Base-by-base conservation (phyloP, 345 rosid species). In the Dipteronia dyeriana region DNA sequence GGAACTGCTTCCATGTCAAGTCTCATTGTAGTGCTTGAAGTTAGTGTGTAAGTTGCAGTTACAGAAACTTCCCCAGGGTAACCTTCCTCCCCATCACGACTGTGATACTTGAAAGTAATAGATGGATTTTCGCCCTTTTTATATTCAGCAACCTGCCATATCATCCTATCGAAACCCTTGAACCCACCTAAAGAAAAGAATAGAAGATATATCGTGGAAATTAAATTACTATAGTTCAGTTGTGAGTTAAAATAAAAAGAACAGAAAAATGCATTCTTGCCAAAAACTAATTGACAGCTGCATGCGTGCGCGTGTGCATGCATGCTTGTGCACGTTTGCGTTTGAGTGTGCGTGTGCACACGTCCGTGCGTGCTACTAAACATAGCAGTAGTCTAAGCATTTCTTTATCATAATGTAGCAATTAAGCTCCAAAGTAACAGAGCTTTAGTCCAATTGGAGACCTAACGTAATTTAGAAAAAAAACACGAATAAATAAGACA, bases 1-100 rank as follows among this genome's bases (percentile, higher is more conserved):
- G 97, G 84, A 75, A 91, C 84, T 20, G 95, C 99, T 79, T 93
- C 95, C 98, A 95, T 95, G 84, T 95, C 94, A 8, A 95, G 97
- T 82, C 92, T 88, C 94, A 95, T 74, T 2, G 94, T 84, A 1
- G 90, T 89, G 54, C 78, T 84, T 78, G 98, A 89, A 49, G 93
- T 83, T 10, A 95, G 95, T 1, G 90, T 81, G 84, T 91, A 95
- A 53, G 92, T 90, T 54, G 97, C 98, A 5, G 87, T 87, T 17
- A 92, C 88, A 78, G 90, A 71, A 62, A 95, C 91, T 78, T 90
- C 95, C 7, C 99, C 95, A 0, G 97, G 98, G 81, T 92, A 95
- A 67, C 99, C 99, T 89, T 95, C 98, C 75, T 93, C 98, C 23
- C 99, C 99, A 78, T 95, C 95, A 9, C 5, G 71, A 43, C 95